Conservation (phyloP, 768 basidiomycete species). For the Tulasnella sp. region DNA sequence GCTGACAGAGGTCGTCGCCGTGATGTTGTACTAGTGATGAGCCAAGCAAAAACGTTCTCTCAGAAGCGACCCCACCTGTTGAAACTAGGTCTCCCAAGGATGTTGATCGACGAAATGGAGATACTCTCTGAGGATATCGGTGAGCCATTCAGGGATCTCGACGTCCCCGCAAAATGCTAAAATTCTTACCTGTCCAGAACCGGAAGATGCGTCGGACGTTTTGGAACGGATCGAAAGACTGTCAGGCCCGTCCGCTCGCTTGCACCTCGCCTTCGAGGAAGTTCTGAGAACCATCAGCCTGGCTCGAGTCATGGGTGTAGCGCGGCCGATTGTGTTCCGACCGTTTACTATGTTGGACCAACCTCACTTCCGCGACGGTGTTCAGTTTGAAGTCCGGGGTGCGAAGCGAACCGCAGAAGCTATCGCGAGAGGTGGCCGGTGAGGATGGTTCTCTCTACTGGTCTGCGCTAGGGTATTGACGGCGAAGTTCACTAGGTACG, state of each 20-base stretch:
- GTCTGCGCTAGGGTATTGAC: not conserved
- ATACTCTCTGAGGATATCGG: slow-evolving; percentile 44
- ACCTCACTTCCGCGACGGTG: slow-evolving; percentile 61
- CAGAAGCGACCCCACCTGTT: slow-evolving; percentile 63
- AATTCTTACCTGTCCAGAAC: not conserved
- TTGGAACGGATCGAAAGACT: slow-evolving; percentile 14
- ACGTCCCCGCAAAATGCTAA: not conserved
- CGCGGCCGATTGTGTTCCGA: slow-evolving; percentile 54
- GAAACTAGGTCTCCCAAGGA: slow-evolving; percentile 61
- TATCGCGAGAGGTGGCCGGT: slow-evolving; percentile 79
- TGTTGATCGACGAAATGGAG: slow-evolving; percentile 67
- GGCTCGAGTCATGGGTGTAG: slow-evolving; percentile 54
- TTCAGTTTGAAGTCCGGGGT: slow-evolving; percentile 65
- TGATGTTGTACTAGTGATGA: slow-evolving; percentile 57
- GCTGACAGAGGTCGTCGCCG: slow-evolving; percentile 43
- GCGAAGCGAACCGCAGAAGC: slow-evolving; percentile 55
- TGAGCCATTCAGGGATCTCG: not conserved
- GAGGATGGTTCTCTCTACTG: slow-evolving; percentile 22
- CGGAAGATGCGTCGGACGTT: slow-evolving; percentile 9
- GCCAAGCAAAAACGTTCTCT: slow-evolving; percentile 55
- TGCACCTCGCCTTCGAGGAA: slow-evolving; percentile 36
- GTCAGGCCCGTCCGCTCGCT: not conserved
- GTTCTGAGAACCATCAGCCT: slow-evolving; percentile 55
- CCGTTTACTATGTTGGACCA: slow-evolving; percentile 68
- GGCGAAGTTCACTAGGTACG: slow-evolving; percentile 45